phyloP scores from a whole-genome alignment of 2,329 filamentous ascomycete genomes.

The Penicillium sp. region DNA sequence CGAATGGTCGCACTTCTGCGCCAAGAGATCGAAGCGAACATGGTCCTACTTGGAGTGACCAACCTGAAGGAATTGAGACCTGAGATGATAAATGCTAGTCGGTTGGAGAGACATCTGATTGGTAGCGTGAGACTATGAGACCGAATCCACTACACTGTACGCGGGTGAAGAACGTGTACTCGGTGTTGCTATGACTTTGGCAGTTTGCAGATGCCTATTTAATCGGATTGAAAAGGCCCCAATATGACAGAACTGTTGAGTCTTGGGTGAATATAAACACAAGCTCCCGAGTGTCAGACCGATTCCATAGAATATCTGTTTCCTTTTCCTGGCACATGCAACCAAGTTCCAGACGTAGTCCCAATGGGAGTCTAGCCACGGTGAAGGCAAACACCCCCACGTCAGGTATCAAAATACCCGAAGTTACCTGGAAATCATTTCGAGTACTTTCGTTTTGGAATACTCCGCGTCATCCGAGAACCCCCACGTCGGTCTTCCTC shows the following conservation, averaged over 20 bases:
- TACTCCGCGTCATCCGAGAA: background rate
- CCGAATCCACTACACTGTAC: background rate
- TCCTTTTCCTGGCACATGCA: too few species aligned
- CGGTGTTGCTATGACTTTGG: background rate
- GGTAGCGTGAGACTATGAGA: conserved; percentile 32
- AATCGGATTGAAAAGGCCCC: too few species aligned
- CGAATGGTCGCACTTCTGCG: conserved; percentile 38
- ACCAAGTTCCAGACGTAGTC: too few species aligned
- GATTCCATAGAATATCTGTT: too few species aligned
- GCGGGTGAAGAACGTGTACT: background rate
- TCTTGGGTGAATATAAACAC: too few species aligned
- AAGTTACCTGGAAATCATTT: too few species aligned
- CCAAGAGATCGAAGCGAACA: conserved; percentile 38
- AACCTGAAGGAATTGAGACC: conserved; percentile 29
- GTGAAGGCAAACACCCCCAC: too few species aligned
- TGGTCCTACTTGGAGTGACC: conserved; percentile 36
- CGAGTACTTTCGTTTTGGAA: too few species aligned
- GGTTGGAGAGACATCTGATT: conserved; percentile 34
- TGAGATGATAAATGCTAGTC: conserved; percentile 34
- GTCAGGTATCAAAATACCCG: too few species aligned
- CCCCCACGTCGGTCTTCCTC: background rate
- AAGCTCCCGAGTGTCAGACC: too few species aligned
- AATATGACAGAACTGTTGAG: too few species aligned
- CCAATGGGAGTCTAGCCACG: too few species aligned
- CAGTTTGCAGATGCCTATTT: background rate